Base-by-base conservation (phyloP, 2,329 filamentous ascomycete species). In the Furcasterigmium sp. region DNA sequence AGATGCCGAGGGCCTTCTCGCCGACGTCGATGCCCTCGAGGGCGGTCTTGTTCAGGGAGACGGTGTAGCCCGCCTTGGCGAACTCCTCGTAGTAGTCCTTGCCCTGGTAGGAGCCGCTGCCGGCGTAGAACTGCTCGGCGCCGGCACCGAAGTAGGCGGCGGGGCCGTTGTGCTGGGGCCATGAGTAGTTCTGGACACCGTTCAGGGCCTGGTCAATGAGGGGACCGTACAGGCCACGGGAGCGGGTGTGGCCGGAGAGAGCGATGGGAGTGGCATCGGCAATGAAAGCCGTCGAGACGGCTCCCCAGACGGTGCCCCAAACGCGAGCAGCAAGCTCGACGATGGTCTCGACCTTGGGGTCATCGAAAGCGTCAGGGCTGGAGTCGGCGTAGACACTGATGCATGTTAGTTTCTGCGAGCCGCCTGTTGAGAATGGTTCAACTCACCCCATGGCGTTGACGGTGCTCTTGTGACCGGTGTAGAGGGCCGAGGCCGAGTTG, bases 271-370 rank as follows among this genome's bases (percentile, higher is more conserved):
- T 94, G 10, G 88, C 88, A 66, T 94, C 88, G 4, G 87, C 82
- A 42, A 90, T 73, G 63, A 81, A 85, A 5, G 88, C 87, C n/a
- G 88, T 94, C 3, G 84, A 85, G 34, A 93, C 87, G 36, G 78
- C 77, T 43, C 78, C 78, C 75, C 76, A 79, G 21, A 71, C 72
- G 41, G 71, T 82, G 45, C 68, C 71, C 63, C 76, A 80, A 42
- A 88, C 71, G 44, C 88, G 82, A 53, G 78, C 75, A 65, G 91
- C 82, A 45, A 93, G 73, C 64, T 90, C 85, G 18, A 85, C 82
- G 58, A 94, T 87, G 13, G 82, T 88, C 69, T 93, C 88, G 18
- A 94, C 78, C 68, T 91, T 93, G 42, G 88, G 88, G 57, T 94
- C 88, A 58, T 94, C 88, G 51, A 88, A 88, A 3, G 75, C 66